Conservation (phyloP, 2,329 filamentous ascomycete genomes). For the Aspergillus sp. region DNA sequence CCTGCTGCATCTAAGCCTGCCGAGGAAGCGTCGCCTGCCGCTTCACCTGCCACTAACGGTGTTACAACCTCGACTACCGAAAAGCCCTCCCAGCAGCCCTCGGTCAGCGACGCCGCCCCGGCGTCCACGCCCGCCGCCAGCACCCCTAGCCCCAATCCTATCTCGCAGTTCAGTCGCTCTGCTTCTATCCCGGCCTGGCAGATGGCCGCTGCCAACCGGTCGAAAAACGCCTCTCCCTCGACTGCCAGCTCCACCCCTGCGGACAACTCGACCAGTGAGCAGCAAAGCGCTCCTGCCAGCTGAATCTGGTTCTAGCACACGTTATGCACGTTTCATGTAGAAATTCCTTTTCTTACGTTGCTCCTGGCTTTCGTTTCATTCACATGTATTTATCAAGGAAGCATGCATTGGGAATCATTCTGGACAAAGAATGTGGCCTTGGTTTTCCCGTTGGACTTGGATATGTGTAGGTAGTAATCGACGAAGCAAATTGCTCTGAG, state of each 20-base stretch:
- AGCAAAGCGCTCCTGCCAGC: constrained; percentile 29
- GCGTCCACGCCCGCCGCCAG: constrained; percentile 30
- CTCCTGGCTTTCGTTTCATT: constrained; percentile 12
- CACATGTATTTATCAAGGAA: constrained; percentile 22
- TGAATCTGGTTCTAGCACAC: constrained; percentile 13
- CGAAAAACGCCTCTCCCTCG: constrained; percentile 33
- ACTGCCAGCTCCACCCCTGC: constrained; percentile 17
- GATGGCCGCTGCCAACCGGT: constrained; percentile 63
- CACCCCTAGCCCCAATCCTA: constrained; percentile 43
- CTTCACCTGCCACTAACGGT: constrained; percentile 24
- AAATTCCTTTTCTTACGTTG: not conserved
- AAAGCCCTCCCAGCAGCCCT: constrained; percentile 22
- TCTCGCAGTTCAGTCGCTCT: constrained; percentile 48
- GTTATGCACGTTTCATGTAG: constrained; percentile 7
- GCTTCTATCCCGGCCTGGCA: constrained; percentile 79
- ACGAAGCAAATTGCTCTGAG: no score
- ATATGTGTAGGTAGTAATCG: not conserved
- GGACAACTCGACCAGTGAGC: constrained; percentile 21
- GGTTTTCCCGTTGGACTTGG: not conserved
- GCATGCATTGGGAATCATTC: not conserved
- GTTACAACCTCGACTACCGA: constrained; percentile 24
- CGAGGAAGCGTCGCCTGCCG: not conserved
- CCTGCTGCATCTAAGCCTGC: constrained; percentile 2
- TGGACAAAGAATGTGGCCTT: not conserved
- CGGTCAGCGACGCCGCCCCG: constrained; percentile 20